Conservation (phyloP, 495 filamentous ascomycete genomes). For the Niebla homalea region DNA sequence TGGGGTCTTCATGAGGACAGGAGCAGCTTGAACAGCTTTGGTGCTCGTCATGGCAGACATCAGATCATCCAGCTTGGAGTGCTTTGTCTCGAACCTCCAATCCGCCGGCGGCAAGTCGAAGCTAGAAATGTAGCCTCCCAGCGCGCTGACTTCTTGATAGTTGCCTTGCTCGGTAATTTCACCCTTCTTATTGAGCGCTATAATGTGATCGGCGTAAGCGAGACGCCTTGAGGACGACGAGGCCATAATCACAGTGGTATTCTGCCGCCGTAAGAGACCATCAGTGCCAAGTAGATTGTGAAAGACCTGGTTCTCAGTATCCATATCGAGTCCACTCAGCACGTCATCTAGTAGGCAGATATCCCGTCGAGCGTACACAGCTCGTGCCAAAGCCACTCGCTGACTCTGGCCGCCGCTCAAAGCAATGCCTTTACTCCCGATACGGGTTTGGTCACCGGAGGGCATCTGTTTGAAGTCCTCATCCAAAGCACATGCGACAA, state of each 20-base stretch:
- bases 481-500: constrained; percentile 51
- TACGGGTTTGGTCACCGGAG: constrained; percentile 41
- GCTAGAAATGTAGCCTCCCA: constrained; percentile 36
- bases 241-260: constrained; percentile 39
- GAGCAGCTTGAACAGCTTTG: not conserved
- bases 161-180: constrained; percentile 37
- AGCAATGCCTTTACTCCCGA: constrained; percentile 51
- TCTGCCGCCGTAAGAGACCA: constrained; percentile 37
- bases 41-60: not conserved
- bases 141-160: constrained; percentile 32
- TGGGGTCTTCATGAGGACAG: not conserved
- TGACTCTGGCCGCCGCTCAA: constrained; percentile 58
- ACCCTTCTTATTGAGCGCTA: constrained; percentile 34
- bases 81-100: constrained; percentile 1
- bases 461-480: constrained; percentile 43
- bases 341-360: constrained; percentile 46
- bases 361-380: constrained; percentile 42
- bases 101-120: constrained; percentile 23
- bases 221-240: constrained; percentile 36
- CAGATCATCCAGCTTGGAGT: constrained; percentile 1
- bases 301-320: constrained; percentile 49
- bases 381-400: constrained; percentile 45
- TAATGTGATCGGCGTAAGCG: constrained; percentile 37
- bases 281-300: constrained; percentile 39
- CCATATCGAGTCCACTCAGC: constrained; percentile 46